Conservation (phyloP, 2,329 filamentous ascomycete genomes). For the Fusarium decemcellulare region DNA sequence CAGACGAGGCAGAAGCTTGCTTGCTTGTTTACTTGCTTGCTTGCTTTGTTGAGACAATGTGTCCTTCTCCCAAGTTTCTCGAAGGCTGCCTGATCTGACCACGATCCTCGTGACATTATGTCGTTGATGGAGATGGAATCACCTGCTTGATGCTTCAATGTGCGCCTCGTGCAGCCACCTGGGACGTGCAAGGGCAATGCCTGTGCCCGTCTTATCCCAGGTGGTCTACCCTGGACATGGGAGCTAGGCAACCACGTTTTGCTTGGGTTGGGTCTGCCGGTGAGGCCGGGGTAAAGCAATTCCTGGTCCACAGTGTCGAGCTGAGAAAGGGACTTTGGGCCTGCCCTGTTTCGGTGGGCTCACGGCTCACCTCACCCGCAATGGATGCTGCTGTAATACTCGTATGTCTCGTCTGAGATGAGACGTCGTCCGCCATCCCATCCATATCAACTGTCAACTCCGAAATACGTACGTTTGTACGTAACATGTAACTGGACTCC, state of each 20-base stretch:
- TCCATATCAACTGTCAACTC: not conserved
- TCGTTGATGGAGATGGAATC: not conserved
- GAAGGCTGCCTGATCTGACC: conserved; percentile 29
- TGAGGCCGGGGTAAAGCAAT: not conserved
- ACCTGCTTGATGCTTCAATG: conserved; percentile 4
- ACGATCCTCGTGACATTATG: conserved; percentile 2
- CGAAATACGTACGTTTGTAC: not conserved
- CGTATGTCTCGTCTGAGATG: conserved; percentile 10
- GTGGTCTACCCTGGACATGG: conserved; percentile 3
- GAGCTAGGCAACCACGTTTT: conserved; percentile 38
- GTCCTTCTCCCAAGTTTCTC: conserved; percentile 25
- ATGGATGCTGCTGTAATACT: no score
- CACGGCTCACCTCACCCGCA: no score
- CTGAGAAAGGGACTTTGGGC: conserved; percentile 7
- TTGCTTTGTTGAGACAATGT: not conserved
- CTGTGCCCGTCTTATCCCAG: not conserved
- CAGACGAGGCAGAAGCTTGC: no score
- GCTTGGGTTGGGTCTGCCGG: conserved; percentile 7
- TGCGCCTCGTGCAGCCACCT: conserved; percentile 9
- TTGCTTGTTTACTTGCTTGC: no score
- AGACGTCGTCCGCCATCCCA: not conserved
- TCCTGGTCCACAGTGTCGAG: not conserved
- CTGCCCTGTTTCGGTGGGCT: conserved; percentile 24
- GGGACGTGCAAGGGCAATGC: conserved; percentile 12
- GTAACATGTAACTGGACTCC: conserved; percentile 3